phyloP scores from a whole-genome alignment of 305 asterid genomes.

The Fraxinus platypoda region DNA sequence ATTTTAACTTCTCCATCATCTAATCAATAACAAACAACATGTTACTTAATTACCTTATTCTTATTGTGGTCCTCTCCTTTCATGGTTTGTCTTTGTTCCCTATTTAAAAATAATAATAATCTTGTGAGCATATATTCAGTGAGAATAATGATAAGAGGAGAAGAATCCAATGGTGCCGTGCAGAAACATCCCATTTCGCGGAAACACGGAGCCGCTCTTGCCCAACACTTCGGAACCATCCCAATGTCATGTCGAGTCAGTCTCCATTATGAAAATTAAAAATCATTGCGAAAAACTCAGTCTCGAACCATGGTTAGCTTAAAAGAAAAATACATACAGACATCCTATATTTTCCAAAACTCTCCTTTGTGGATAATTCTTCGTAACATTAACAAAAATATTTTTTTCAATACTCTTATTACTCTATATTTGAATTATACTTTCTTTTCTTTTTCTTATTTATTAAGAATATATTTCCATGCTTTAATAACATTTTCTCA shows the following conservation, averaged over 20 bases:
- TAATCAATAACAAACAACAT: background rate
- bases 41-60: background rate
- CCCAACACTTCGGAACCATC: slow-evolving; percentile 46
- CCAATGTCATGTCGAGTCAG: background rate
- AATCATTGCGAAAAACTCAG: background rate
- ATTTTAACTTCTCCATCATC: background rate
- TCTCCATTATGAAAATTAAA: background rate
- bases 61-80: background rate
- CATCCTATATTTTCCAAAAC: background rate
- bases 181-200: slow-evolving; percentile 30
- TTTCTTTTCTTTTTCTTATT: background rate
- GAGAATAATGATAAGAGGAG: background rate
- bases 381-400: background rate
- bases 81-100: background rate
- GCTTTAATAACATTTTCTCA: background rate
- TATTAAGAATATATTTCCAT: background rate
- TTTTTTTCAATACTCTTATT: background rate
- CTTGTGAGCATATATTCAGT: background rate
- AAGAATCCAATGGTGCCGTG: background rate
- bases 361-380: background rate
- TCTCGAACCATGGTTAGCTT: background rate
- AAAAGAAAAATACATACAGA: background rate
- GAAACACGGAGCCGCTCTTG: slow-evolving; percentile 57
- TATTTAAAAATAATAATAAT: too few species aligned
- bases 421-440: background rate